Evolutionary conservation across 2,329 filamentous ascomycete species (phyloP).

Genomic region (Alternaria sp.): DNA sequence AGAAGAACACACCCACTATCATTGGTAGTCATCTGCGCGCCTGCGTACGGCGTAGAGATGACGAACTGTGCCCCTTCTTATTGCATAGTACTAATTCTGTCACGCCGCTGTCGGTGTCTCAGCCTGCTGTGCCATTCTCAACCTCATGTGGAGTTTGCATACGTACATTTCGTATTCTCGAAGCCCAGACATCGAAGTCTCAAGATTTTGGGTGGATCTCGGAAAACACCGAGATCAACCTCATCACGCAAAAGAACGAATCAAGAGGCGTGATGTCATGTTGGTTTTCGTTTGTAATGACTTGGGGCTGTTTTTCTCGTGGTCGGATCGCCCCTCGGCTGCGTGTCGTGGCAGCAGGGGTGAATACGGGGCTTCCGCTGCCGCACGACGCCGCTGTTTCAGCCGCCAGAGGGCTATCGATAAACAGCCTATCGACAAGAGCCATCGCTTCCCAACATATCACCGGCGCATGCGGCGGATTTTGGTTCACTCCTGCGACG

Average conservation of each 20-base stretch:
- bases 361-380: constrained; percentile 11
- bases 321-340: constrained; percentile 17
- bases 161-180: not conserved
- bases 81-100: constrained; percentile 1
- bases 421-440: constrained; percentile 17
- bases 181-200: not conserved
- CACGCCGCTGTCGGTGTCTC: constrained; percentile 1
- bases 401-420: constrained; percentile 23
- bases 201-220: constrained; percentile 5
- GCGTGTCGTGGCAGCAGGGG: constrained; percentile 11
- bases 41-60: not conserved
- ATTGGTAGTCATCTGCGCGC: not conserved
- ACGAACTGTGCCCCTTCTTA: not conserved
- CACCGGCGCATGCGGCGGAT: not conserved
- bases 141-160: not conserved
- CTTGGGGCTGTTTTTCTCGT: constrained; percentile 1
- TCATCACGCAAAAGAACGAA: constrained; percentile 13
- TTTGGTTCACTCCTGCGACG: constrained; percentile 2
- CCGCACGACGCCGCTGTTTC: constrained; percentile 24
- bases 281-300: constrained; percentile 17
- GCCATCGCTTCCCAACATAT: constrained; percentile 18
- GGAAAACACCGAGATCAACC: constrained; percentile 9
- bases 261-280: constrained; percentile 11
- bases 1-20: not conserved
- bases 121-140: not conserved